These are phyloP conservation scores for Carallia pectinifolia DNA, from an alignment of 345 rosid species.

Conservation along the genomic window DNA sequence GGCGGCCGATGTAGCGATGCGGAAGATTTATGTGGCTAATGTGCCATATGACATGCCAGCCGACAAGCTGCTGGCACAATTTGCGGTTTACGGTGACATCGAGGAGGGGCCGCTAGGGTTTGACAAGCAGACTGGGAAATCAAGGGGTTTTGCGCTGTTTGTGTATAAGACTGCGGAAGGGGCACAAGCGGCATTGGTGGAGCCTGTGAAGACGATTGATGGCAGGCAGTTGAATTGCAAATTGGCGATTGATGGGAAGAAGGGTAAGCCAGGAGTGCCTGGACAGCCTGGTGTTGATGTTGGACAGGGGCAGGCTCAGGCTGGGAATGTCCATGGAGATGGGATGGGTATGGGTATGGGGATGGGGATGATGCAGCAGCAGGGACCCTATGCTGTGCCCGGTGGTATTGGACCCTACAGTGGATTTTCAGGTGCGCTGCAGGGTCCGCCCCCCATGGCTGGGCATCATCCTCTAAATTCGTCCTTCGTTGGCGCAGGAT, in stretches of 20 bases:
- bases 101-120: conserved; percentile 90
- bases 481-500: conserved; percentile 23
- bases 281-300: conserved; percentile 33
- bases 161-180: conserved; percentile 78
- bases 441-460: no score
- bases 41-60: conserved; percentile 72
- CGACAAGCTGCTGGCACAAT: conserved; percentile 56
- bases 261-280: conserved; percentile 16
- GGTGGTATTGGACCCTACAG: conserved; percentile 32
- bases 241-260: conserved; percentile 78
- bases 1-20: conserved; percentile 46
- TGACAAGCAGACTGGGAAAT: conserved; percentile 83
- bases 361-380: no score
- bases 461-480: conserved; percentile 23
- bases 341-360: no score
- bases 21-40: conserved; percentile 84
- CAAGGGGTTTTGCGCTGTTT: conserved; percentile 77
- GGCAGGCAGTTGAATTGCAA: conserved; percentile 72
- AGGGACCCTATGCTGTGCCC: conserved; percentile 49
- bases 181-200: conserved; percentile 72
- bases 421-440: conserved; percentile 39
- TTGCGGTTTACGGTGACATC: conserved; percentile 70
- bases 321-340: conserved; percentile 47
- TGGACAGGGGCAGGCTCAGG: conserved; percentile 22
- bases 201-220: conserved; percentile 67